Conservation (phyloP, 208 protist genomes). For the Leishmania mexicana region DNA sequence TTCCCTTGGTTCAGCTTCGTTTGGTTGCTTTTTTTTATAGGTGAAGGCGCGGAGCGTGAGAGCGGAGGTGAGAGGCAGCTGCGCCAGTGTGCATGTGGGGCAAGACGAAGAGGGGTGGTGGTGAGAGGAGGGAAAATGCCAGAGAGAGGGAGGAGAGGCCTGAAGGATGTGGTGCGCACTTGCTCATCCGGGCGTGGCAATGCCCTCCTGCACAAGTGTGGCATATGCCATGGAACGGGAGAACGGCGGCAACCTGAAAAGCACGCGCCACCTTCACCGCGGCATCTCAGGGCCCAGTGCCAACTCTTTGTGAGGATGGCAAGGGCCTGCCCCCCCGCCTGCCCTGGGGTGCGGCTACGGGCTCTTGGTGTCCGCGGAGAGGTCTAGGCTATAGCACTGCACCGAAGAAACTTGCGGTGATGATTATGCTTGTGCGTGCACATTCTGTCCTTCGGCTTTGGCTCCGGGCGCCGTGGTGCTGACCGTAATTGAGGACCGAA, state of each 20-base stretch:
- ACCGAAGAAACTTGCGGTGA: not conserved
- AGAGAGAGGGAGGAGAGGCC: not conserved
- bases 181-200: not conserved
- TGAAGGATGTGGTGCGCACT: not conserved
- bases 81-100: not conserved
- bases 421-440: not conserved
- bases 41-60: not conserved
- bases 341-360: not conserved
- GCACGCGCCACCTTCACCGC: not conserved
- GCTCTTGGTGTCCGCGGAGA: not conserved
- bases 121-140: not conserved
- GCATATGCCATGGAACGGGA: not conserved
- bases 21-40: not conserved
- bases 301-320: too few species aligned
- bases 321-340: not conserved
- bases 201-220: not conserved
- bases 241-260: not conserved
- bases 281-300: too few species aligned
- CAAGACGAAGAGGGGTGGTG: not conserved
- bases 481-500: not conserved
- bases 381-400: not conserved
- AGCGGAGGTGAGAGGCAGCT: not conserved
- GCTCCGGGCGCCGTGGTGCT: not conserved
- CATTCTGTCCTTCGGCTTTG: not conserved
- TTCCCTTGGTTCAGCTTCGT: not conserved